Percentiles rank a stretch among this genome's conserved stretches.
Evolutionary conservation across 371 early-diverging fungal species (phyloP).

Genomic region (Rhizopus microsporus): DNA sequence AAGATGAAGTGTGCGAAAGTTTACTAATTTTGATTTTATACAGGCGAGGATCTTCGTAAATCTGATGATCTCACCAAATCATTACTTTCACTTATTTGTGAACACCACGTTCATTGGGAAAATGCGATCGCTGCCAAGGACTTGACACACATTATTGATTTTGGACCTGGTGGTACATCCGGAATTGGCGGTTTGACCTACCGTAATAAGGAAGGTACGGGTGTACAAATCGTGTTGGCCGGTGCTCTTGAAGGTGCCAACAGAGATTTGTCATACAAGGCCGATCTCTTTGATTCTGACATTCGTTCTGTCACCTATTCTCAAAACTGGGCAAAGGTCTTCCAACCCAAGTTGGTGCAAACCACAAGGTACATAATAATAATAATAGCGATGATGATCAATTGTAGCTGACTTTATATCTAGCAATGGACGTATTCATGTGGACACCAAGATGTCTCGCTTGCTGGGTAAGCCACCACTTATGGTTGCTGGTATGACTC

Average conservation of each 20-base stretch:
- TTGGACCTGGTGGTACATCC: conserved; percentile 91
- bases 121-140: conserved; percentile 70
- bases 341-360: conserved; percentile 75
- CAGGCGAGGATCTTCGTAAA: conserved; percentile 69
- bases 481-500: conserved; percentile 94
- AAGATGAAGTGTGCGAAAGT: background rate
- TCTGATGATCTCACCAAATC: conserved; percentile 61
- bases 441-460: conserved; percentile 89
- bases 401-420: conserved; percentile 6
- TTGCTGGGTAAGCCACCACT: conserved; percentile 87
- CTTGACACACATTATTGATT: conserved; percentile 90
- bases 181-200: conserved; percentile 88
- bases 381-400: conserved; percentile 3
- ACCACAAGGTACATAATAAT: conserved; percentile 41
- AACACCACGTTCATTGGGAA: conserved; percentile 88
- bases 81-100: conserved; percentile 82
- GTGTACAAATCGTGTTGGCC: conserved; percentile 84
- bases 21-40: conserved; percentile 4
- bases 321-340: conserved; percentile 89
- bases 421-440: conserved; percentile 76
- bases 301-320: conserved; percentile 81
- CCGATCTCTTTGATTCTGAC: conserved; percentile 82
- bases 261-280: conserved; percentile 79
- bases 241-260: conserved; percentile 69
- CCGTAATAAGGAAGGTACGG: conserved; percentile 95